Percentiles rank a stretch among this genome's conserved stretches.
These are phyloP conservation scores for Aspergillus proliferans DNA, from an alignment of 2,329 filamentous ascomycete species.

Conservation along the genomic window DNA sequence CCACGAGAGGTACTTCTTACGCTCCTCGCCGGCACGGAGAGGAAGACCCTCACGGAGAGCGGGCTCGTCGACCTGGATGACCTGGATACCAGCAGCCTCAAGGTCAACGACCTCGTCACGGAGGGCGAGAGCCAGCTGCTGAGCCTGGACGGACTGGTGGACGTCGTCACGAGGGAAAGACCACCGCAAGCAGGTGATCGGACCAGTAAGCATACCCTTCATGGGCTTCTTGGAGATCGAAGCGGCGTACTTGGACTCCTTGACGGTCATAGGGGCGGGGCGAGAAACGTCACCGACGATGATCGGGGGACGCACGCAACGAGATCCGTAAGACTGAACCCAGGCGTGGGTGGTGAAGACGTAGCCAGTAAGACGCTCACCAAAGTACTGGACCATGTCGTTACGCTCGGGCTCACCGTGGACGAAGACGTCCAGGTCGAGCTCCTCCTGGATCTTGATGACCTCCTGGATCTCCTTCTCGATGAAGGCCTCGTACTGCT, in stretches of 20 bases:
- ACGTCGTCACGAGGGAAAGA: slow-evolving; percentile 99
- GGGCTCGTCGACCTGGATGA: slow-evolving; percentile 99
- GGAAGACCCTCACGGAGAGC: slow-evolving; percentile 99
- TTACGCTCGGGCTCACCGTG: slow-evolving; percentile 99
- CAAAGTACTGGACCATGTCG: slow-evolving; percentile 99
- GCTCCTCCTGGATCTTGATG: slow-evolving; percentile 96
- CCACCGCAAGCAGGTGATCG: slow-evolving; percentile 98
- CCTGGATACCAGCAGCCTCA: slow-evolving; percentile 89
- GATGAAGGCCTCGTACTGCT: slow-evolving; percentile 97
- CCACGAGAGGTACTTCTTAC: slow-evolving; percentile 94
- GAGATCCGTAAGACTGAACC: slow-evolving; percentile 98
- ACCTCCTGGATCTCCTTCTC: slow-evolving; percentile 96
- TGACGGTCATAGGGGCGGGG: slow-evolving; percentile 96
- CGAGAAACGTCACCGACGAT: slow-evolving; percentile 98
- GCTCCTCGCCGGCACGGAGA: slow-evolving; percentile 87
- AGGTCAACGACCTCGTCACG: slow-evolving; percentile 98
- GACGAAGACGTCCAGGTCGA: slow-evolving; percentile 92
- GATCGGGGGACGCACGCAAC: slow-evolving; percentile 96
- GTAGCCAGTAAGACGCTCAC: slow-evolving; percentile 93
- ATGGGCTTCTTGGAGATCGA: slow-evolving; percentile 97
- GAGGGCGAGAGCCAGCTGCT: slow-evolving; percentile 96
- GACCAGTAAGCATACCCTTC: slow-evolving; percentile 99
- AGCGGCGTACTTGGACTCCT: slow-evolving; percentile 99
- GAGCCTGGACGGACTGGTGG: slow-evolving; percentile 97
- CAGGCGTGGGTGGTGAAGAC: slow-evolving; percentile 98